Evolutionary conservation across 108 stramenopile genomes (phyloP).

Genomic region (Skeletonema tropicum): DNA sequence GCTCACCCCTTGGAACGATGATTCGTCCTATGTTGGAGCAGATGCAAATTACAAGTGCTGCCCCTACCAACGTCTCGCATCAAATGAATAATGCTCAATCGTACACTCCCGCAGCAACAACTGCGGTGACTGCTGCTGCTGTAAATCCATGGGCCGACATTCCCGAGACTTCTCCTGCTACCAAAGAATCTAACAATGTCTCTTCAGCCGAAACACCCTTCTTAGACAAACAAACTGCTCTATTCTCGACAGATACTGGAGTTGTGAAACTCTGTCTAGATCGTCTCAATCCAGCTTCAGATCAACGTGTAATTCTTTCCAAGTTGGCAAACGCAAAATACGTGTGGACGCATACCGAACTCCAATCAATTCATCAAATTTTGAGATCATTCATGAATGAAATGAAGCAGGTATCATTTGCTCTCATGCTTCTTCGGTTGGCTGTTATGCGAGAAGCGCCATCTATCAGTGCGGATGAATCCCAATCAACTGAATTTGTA

Average conservation of each 20-base stretch:
- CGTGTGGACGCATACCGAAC: slow-evolving; percentile 13
- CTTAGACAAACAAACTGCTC: slow-evolving; percentile 58
- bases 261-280: slow-evolving; percentile 55
- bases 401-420: slow-evolving; percentile 45
- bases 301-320: slow-evolving; percentile 16
- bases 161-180: not conserved
- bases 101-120: slow-evolving; percentile 6
- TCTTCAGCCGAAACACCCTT: slow-evolving; percentile 39
- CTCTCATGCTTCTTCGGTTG: slow-evolving; percentile 66
- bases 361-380: slow-evolving; percentile 24
- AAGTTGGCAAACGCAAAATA: slow-evolving; percentile 21
- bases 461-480: slow-evolving; percentile 3
- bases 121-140: slow-evolving; percentile 3
- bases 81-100: slow-evolving; percentile 8
- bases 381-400: slow-evolving; percentile 23
- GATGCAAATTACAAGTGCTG: slow-evolving; percentile 62
- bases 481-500: slow-evolving; percentile 17
- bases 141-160: slow-evolving; percentile 70
- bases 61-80: slow-evolving; percentile 32
- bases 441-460: slow-evolving; percentile 44
- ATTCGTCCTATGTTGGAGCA: slow-evolving; percentile 75
- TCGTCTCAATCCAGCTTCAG: slow-evolving; percentile 31
- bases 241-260: slow-evolving; percentile 66
- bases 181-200: slow-evolving; percentile 1
- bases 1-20: slow-evolving; percentile 76